Base-by-base conservation (phyloP, 257 asterid species). In the Cinchona pubescens region DNA sequence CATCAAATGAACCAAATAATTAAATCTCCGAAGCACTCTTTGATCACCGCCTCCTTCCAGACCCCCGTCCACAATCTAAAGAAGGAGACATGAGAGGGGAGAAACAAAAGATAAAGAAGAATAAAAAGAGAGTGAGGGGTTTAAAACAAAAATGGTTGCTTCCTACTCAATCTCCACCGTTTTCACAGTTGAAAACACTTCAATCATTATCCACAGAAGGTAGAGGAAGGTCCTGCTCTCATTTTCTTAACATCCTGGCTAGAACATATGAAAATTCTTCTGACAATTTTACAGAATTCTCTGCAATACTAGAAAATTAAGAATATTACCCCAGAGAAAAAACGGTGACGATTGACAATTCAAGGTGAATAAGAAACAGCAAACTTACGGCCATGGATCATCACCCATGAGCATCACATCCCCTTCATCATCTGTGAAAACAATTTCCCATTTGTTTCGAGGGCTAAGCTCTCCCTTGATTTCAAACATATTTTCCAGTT, bases 371-470 rank as follows among this genome's bases (percentile, higher is more conserved):
- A 64, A 58, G 30, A 49, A 12, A 55, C 23, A 7, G 29, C 1
- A 72, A 25, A 82, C 98, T 91, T 90, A 95, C 99, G 65, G 87
- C 99, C 99, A 95, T n/a, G 99, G 99, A 85, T 95, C 89, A 73
- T 95, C 99, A 8, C 96, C 99, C 92, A 91, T 82, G 5, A 90
- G 96, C 98, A 95, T 95, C 92, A 81, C 88, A 82, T 95, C 98
- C 67, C 98, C 99, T 82, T 92, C 99, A 58, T 91, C 90, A 75
- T 95, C 98, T 3, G 94, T 92, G 71, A 91, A 95, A 48, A 92
- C 92, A 30, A 95, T 82, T 70, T 89, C 97, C 96, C 96, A 93
- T 77, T 92, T 93, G 75, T 81, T 85, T 59, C 96, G 81, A 4
- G 87, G 85, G 74, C 69, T 80, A 30, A 95, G 88, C 79, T 91